Base-by-base conservation (phyloP, 176 grass and related monocot species). In the Zoysia pacifica region DNA sequence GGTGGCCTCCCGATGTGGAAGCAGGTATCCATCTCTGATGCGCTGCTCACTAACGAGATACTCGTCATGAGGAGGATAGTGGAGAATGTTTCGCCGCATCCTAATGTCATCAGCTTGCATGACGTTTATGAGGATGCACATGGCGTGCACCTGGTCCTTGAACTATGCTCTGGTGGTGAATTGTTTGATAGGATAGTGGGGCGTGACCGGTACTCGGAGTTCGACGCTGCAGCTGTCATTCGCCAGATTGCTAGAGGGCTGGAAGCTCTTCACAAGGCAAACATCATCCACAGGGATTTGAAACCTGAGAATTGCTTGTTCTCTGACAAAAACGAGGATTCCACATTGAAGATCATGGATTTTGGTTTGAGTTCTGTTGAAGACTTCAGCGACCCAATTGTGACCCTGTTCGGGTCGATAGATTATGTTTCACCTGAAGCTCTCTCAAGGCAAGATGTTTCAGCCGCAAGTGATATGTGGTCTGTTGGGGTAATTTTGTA, bases 341-440 rank as follows among this genome's bases (percentile, higher is more conserved):
- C 91, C 43, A 73, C 75, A 2, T 19, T 90, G 74, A 93, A 90
- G 62, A 90, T 93, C 37, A 90, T 93, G 91, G 91, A 93, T 78
- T 93, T 90, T 74, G 91, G 91, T 43, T 48, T 93, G 83, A 93
- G 91, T 59, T 90, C 88, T 65, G 82, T 88, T 10, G 85, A 93
- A 39, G 85, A 90, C 69, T 83, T 90, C 67, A 88, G 88, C 16
- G 88, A 90, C 74, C 88, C 88, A 3, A 81, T 93, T 40, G 79
- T 93, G 20, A 73, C 85, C 10, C 43, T 90, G 47, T 93, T 93
- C 41, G 88, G 91, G 4, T 88, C 91, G 1, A 86, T 93, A 65
- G 91, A 93, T 86, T 93, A 93, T 70, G 91, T 93, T 60, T 90
- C 88, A 1, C 91, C 88, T 4, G 91, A 93, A 70, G 91, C 91